phyloP scores from a whole-genome alignment of 2,329 filamentous ascomycete species.

The Herpotrichia juniperi region DNA sequence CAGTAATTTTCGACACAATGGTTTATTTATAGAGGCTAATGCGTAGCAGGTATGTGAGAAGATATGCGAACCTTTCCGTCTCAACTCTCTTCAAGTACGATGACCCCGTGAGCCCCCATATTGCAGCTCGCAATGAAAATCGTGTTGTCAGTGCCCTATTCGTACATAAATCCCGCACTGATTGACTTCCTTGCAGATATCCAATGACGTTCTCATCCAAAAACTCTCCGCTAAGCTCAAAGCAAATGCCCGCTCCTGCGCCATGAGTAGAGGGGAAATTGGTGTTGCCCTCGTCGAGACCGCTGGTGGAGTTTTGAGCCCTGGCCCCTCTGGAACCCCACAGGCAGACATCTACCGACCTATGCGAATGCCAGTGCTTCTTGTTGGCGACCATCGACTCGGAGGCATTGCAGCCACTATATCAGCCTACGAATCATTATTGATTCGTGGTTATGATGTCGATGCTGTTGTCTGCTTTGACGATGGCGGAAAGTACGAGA shows the following conservation, averaged over 20 bases:
- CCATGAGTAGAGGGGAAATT: constrained; percentile 7
- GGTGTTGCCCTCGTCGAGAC: constrained; percentile 72
- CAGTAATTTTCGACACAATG: constrained; percentile 20
- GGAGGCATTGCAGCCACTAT: constrained; percentile 84
- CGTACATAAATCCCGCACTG: not conserved
- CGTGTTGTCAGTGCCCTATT: constrained; percentile 23
- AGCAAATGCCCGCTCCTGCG: constrained; percentile 12
- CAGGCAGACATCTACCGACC: constrained; percentile 81
- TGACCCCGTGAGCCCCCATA: constrained; percentile 77
- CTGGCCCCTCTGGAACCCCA: constrained; percentile 74
- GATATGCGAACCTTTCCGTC: constrained; percentile 62
- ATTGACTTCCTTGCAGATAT: constrained; percentile 25
- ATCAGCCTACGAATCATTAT: constrained; percentile 78
- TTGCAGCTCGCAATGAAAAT: constrained; percentile 61
- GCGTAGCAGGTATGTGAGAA: constrained; percentile 64
- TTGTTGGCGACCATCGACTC: constrained; percentile 76
- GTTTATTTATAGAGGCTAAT: constrained; percentile 5
- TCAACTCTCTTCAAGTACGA: constrained; percentile 73
- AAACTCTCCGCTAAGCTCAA: constrained; percentile 23
- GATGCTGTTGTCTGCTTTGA: constrained; percentile 72
- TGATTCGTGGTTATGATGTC: constrained; percentile 79
- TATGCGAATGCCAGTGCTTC: constrained; percentile 72
- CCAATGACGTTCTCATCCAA: constrained; percentile 27
- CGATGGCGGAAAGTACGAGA: constrained; percentile 67
- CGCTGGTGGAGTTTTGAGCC: constrained; percentile 81